Evolutionary conservation across 441 rosid species (phyloP).

Genomic region (Euphorbia celastroides): DNA sequence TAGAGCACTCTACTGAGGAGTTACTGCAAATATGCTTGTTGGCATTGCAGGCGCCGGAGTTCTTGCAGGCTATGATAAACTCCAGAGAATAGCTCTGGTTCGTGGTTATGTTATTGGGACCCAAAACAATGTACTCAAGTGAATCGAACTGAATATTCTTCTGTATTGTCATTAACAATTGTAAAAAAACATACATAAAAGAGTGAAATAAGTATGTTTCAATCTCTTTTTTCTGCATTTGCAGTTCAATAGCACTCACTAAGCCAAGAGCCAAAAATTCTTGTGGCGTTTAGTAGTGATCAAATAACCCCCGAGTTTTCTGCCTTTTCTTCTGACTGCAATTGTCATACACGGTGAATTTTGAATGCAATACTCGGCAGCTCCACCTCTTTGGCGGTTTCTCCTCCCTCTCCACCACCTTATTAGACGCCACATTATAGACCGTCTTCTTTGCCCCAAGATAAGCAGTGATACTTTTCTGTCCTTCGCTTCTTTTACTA

Average conservation of each 20-base stretch:
- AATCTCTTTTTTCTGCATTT: too few species aligned
- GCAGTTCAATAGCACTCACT: too few species aligned
- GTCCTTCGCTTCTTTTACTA: constrained; percentile 67
- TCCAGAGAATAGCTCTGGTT: constrained; percentile 52
- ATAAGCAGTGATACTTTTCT: constrained; percentile 57
- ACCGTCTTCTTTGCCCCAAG: constrained; percentile 66
- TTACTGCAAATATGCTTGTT: constrained; percentile 87
- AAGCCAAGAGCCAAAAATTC: constrained; percentile 89
- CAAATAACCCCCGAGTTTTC: constrained; percentile 73
- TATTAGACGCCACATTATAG: constrained; percentile 55
- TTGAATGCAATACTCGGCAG: constrained; percentile 70
- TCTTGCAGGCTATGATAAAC: constrained; percentile 88
- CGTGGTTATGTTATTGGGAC: constrained; percentile 32
- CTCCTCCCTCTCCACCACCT: constrained; percentile 46
- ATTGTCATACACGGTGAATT: constrained; percentile 79
- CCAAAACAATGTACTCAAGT: constrained; percentile 33
- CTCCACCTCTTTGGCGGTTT: constrained; percentile 19
- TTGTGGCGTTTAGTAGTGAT: constrained; percentile 86
- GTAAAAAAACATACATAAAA: neutral
- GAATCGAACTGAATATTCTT: neutral
- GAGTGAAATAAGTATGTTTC: too few species aligned
- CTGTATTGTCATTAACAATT: too few species aligned
- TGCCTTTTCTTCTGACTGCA: constrained; percentile 76
- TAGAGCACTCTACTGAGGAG: constrained; percentile 69
- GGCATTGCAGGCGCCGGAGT: constrained; percentile 96